Conservation (phyloP, 345 rosid species). For the Syzygium grande region DNA sequence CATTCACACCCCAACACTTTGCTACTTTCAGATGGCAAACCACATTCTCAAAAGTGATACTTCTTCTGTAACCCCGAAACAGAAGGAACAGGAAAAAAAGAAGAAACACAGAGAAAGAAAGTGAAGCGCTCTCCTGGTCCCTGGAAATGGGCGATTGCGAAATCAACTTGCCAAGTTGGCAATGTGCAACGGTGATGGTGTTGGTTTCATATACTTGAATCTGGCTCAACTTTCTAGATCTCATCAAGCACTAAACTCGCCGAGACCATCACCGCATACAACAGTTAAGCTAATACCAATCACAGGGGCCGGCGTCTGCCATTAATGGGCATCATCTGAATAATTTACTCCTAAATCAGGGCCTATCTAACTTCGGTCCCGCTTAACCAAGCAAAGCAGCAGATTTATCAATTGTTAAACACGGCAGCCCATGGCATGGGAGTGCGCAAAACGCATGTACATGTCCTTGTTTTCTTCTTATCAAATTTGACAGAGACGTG, state of each 20-base stretch:
- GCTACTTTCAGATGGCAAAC: background rate
- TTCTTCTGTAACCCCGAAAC: background rate
- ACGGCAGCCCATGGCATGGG: background rate
- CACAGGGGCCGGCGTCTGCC: background rate
- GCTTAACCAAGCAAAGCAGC: background rate
- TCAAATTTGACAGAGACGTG: background rate
- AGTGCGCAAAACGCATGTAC: background rate
- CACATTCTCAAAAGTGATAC: background rate
- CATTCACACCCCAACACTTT: background rate
- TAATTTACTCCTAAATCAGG: background rate
- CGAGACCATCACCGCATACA: background rate
- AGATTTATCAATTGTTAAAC: background rate
- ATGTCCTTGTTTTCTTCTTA: background rate
- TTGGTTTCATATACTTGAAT: background rate
- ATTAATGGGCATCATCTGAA: background rate
- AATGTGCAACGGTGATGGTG: background rate
- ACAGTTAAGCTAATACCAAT: background rate
- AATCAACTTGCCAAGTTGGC: background rate
- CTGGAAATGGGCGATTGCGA: background rate
- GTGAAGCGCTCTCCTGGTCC: background rate
- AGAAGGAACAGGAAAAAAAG: background rate
- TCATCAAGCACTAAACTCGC: background rate
- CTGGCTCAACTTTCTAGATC: background rate
- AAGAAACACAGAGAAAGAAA: background rate
- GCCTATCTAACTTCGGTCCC: background rate